phyloP scores from a whole-genome alignment of 495 filamentous ascomycete species.

The Filosporella fistucella region DNA sequence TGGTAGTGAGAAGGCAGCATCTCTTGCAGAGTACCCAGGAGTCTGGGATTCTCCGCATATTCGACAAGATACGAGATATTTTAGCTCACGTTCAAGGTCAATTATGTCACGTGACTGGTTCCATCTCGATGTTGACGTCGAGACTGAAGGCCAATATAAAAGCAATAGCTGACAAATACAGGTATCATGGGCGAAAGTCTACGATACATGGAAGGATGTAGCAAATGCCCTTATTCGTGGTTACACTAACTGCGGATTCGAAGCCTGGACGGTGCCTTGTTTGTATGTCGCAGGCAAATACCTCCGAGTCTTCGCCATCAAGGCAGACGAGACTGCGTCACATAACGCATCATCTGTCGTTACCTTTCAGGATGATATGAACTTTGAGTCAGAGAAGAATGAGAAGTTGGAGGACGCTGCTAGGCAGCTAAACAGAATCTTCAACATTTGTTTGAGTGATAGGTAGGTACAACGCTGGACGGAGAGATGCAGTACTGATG shows the following conservation, averaged over 20 bases:
- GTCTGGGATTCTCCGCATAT: too few relatives aligned
- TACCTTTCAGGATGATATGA: constrained; percentile 71
- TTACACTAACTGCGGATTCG: constrained; percentile 64
- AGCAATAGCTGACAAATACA: constrained; percentile 22
- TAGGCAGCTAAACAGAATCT: constrained; percentile 80
- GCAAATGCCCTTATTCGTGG: constrained; percentile 65
- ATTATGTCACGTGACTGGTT: constrained; percentile 1
- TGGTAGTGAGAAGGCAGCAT: too few relatives aligned
- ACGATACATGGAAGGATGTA: constrained; percentile 80
- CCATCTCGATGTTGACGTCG: not conserved
- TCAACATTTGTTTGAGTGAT: constrained; percentile 81
- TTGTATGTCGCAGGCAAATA: constrained; percentile 82
- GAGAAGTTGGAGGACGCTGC: constrained; percentile 86
- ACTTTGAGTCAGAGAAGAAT: constrained; percentile 65
- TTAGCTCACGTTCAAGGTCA: too few relatives aligned
- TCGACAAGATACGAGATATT: too few relatives aligned
- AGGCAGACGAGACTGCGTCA: constrained; percentile 50
- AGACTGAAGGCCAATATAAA: not conserved
- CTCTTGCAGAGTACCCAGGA: too few relatives aligned
- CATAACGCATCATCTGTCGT: constrained; percentile 36
- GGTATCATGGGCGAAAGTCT: constrained; percentile 67
- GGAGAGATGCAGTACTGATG: constrained; percentile 7
- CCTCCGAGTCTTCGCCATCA: constrained; percentile 80
- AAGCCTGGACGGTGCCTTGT: constrained; percentile 84
- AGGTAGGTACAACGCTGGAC: constrained; percentile 72